Evolutionary conservation across 495 filamentous ascomycete species (phyloP).

Genomic region (Lindgomyces ingoldianus): DNA sequence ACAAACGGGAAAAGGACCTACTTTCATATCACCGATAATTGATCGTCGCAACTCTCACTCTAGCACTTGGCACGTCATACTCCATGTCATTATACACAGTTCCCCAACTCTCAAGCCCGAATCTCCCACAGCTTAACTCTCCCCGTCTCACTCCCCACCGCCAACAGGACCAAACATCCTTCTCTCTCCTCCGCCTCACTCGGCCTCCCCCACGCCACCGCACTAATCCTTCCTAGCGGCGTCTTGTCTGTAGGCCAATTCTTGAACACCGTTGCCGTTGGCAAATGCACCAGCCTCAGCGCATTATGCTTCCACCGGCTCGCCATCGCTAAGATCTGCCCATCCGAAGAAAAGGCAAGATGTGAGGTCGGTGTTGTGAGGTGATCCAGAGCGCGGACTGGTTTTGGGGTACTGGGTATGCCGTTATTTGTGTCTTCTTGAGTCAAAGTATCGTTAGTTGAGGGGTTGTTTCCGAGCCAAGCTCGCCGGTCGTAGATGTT

Average conservation of each 20-base stretch:
- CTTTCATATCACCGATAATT: too few species aligned
- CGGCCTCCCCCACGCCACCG: constrained; percentile 59
- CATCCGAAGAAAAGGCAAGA: constrained; percentile 79
- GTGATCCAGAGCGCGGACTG: constrained; percentile 72
- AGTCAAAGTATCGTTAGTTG: not conserved
- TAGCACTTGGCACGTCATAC: too few species aligned
- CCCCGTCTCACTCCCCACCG: constrained; percentile 83
- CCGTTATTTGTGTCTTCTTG: constrained; percentile 41
- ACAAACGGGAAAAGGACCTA: too few species aligned
- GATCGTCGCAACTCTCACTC: too few species aligned
- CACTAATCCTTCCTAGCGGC: constrained; percentile 80
- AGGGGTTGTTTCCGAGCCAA: constrained; percentile 52
- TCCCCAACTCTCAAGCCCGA: constrained; percentile 15
- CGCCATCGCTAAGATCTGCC: constrained; percentile 82
- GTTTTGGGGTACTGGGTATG: constrained; percentile 66
- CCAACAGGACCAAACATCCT: constrained; percentile 62
- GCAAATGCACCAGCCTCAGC: constrained; percentile 83
- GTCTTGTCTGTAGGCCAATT: constrained; percentile 96
- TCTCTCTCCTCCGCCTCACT: constrained; percentile 48
- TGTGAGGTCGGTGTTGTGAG: constrained; percentile 79
- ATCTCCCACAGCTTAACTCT: constrained; percentile 89
- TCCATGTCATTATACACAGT: not conserved
- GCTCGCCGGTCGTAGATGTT: constrained; percentile 86
- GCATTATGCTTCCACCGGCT: constrained; percentile 86
- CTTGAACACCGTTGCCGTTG: constrained; percentile 86